Evolutionary conservation across 2,329 filamentous ascomycete species (phyloP).

Genomic region (Cladosporium phlei): DNA sequence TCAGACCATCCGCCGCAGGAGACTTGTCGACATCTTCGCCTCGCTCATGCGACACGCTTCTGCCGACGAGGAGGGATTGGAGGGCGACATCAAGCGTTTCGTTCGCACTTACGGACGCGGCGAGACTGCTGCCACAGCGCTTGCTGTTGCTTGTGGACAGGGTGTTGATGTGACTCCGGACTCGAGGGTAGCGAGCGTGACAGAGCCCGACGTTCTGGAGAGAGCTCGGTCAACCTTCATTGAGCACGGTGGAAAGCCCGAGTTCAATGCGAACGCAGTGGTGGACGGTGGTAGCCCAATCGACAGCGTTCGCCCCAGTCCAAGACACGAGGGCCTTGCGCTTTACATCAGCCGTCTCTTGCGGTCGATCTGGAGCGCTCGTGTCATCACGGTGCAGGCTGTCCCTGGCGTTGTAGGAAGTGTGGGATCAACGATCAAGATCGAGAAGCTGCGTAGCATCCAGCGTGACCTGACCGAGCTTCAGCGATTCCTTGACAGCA

Average conservation of each 20-base stretch:
- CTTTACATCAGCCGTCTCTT: constrained; percentile 85
- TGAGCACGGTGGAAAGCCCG: constrained; percentile 84
- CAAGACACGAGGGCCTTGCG: constrained; percentile 80
- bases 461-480: constrained; percentile 78
- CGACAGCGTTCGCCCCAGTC: constrained; percentile 81
- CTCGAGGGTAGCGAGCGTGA: constrained; percentile 63
- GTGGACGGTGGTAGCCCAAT: constrained; percentile 61
- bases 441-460: constrained; percentile 65
- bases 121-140: constrained; percentile 82
- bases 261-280: constrained; percentile 70
- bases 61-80: constrained; percentile 72
- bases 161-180: constrained; percentile 74
- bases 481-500: constrained; percentile 76
- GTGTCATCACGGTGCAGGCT: constrained; percentile 58
- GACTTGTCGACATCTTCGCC: constrained; percentile 89
- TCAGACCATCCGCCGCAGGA: constrained; percentile 74
- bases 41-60: constrained; percentile 62
- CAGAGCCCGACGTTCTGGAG: constrained; percentile 81
- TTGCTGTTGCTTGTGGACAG: constrained; percentile 93
- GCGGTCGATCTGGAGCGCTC: constrained; percentile 79
- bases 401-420: constrained; percentile 56
- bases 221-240: constrained; percentile 83
- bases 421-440: constrained; percentile 62
- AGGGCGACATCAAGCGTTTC: constrained; percentile 77
- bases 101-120: constrained; percentile 80